A percentile compares a stretch with the other conserved stretches of the same genome.
phyloP scores from a whole-genome alignment of 768 basidiomycete species.

The Suillus bovinus region DNA sequence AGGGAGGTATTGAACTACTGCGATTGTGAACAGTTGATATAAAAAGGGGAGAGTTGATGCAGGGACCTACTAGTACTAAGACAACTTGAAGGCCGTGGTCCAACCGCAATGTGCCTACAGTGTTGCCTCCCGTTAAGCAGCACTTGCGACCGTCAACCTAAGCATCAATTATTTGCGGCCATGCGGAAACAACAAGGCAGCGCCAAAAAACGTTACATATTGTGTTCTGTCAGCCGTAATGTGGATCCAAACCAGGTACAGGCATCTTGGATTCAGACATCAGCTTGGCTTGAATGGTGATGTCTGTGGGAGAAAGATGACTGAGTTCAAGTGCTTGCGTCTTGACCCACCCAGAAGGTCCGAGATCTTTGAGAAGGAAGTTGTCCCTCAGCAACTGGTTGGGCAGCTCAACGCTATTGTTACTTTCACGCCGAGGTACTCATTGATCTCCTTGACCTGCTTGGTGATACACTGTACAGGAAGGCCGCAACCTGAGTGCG shows the following conservation, averaged over 20 bases:
- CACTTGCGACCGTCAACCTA: slow-evolving; percentile 1
- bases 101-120: not conserved
- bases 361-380: slow-evolving; percentile 91
- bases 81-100: slow-evolving; percentile 1
- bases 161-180: slow-evolving; percentile 6
- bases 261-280: slow-evolving; percentile 66
- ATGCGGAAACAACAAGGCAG: slow-evolving; percentile 6
- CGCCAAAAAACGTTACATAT: slow-evolving; percentile 5
- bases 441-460: slow-evolving; percentile 99
- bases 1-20: not conserved
- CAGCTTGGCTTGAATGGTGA: slow-evolving; percentile 91
- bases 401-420: slow-evolving; percentile 94
- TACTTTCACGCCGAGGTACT: slow-evolving; percentile 96
- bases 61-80: not conserved
- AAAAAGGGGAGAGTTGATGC: not conserved
- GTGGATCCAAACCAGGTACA: slow-evolving; percentile 3
- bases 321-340: slow-evolving; percentile 92
- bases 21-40: slow-evolving; percentile 4
- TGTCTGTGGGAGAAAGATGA: slow-evolving; percentile 90
- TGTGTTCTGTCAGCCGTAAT: not conserved
- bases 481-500: slow-evolving; percentile 95
- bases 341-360: slow-evolving; percentile 95
- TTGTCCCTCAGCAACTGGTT: slow-evolving; percentile 90
- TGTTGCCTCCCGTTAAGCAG: not conserved
- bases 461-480: slow-evolving; percentile 91